Evolutionary conservation across 345 rosid species (phyloP).

Genomic region (Brassica incana): DNA sequence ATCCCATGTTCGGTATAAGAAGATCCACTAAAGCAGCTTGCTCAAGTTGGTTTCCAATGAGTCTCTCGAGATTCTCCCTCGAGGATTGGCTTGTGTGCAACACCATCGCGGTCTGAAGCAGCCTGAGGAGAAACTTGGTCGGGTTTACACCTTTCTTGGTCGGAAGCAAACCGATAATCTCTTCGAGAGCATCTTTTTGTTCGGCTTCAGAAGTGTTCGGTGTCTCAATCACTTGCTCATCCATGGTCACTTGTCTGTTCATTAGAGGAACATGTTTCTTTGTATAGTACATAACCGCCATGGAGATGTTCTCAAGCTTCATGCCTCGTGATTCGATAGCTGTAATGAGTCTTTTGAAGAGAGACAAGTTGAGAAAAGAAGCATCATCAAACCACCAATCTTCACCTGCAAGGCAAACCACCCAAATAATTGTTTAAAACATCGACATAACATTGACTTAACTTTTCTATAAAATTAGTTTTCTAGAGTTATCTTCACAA

Average conservation of each 20-base stretch:
- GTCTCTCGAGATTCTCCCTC: conserved; percentile 57
- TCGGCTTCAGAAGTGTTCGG: conserved; percentile 47
- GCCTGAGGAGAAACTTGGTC: conserved; percentile 63
- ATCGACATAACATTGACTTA: background rate
- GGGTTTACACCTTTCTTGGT: conserved; percentile 57
- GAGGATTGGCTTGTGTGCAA: conserved; percentile 57
- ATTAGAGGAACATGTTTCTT: conserved; percentile 57
- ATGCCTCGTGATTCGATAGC: conserved; percentile 54
- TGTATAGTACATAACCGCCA: conserved; percentile 58
- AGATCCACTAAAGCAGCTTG: conserved; percentile 66
- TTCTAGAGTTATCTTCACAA: too few relatives aligned
- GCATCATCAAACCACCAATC: conserved; percentile 83
- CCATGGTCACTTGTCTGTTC: conserved; percentile 50
- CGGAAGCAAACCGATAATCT: conserved; percentile 61
- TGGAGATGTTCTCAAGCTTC: conserved; percentile 56
- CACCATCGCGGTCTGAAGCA: conserved; percentile 59
- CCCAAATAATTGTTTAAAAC: background rate
- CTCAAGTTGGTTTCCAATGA: conserved; percentile 58
- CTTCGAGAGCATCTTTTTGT: conserved; percentile 59
- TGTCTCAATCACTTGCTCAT: conserved; percentile 34
- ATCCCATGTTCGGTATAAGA: conserved; percentile 62
- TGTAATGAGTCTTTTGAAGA: conserved; percentile 54
- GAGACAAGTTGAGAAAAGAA: conserved; percentile 51
- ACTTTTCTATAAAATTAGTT: background rate
- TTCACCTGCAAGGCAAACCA: conserved; percentile 38